A percentile compares a stretch with the other conserved stretches of the same genome.
These are phyloP conservation scores for Fusarium temperatum DNA, from an alignment of 2,329 filamentous ascomycete species.

Conservation along the genomic window DNA sequence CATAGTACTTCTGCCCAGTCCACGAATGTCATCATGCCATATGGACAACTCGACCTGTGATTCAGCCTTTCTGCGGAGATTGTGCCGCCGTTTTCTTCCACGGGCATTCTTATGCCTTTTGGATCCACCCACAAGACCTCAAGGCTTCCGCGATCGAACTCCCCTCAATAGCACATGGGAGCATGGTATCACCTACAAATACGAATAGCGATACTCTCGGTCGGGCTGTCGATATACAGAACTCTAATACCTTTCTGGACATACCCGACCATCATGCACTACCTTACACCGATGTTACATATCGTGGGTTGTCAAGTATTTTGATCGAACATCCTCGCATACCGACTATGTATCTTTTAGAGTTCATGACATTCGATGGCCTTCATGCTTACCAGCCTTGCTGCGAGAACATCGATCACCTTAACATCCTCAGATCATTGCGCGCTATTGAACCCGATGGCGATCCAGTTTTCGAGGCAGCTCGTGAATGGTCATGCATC, in stretches of 20 bases:
- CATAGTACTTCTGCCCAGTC: constrained; percentile 45
- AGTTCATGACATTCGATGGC: constrained; percentile 42
- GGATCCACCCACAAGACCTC: constrained; percentile 36
- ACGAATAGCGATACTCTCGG: background rate
- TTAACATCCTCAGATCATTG: constrained; percentile 37
- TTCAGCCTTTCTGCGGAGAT: constrained; percentile 48
- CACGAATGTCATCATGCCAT: constrained; percentile 45
- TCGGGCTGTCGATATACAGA: background rate
- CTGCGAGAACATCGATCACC: constrained; percentile 25
- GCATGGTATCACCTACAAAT: background rate
- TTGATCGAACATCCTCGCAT: constrained; percentile 38
- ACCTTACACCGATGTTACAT: constrained; percentile 39
- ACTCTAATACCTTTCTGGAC: background rate
- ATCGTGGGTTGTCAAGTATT: constrained; percentile 21
- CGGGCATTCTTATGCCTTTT: constrained; percentile 14
- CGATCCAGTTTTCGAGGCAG: constrained; percentile 41
- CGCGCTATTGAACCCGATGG: constrained; percentile 27
- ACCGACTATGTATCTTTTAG: constrained; percentile 36
- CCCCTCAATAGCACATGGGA: background rate
- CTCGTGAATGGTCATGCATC: constrained; percentile 46
- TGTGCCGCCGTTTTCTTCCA: constrained; percentile 46
- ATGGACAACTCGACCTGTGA: background rate
- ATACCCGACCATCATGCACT: constrained; percentile 25
- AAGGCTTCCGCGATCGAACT: background rate
- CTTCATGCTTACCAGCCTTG: constrained; percentile 45